Base-by-base conservation (phyloP, 331 rosid genomes). In the Pyrus hybrid region DNA sequence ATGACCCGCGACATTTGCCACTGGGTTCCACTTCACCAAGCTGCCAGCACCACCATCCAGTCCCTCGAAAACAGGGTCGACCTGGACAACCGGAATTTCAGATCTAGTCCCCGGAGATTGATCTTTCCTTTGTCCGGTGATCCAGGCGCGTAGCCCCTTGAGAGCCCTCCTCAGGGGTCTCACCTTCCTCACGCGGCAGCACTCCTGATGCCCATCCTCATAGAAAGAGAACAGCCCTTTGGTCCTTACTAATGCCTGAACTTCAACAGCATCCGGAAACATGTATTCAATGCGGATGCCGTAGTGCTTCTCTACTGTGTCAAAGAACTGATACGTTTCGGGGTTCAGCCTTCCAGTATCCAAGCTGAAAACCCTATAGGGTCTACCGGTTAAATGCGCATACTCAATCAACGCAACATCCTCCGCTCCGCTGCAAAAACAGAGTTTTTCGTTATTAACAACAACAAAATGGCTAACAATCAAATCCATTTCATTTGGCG, bases 131-230 rank as follows among this genome's bases (percentile, higher is more conserved):
- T 95, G 99, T 51, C 99, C 99, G 6, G 97, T 95, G 65, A 95
- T 89, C 97, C 99, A 92, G 26, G 97, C 99, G 13, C 88, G 84
- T 1, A 92, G 87, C 47, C 99, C 97, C 85, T 92, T 94, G 0
- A 92, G 92, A 16, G 97, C 99, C 81, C 99, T 87, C 84, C 99
- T 82, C 9, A 94, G 83, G 16, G 97, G 97, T 70, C 97, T 89
- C 82, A 95, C 99, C 85, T 95, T 95, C 87, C 99, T 88, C 29
- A 92, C 89, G 1, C 97, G 82, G 89, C 97, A 95, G 96, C 99
- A 95, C 76, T 95, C 99, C 80, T 95, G 99, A 84, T 95, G 99
- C 23, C 99, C 99, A 32, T 95, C 99, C 88, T 95, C 96, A 18
- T 95, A 95, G 79, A 95, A 95, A 21, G 99, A 95, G 82, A 92